Evolutionary conservation across 306 rosid species (phyloP).

Genomic region (Vigna mungo): DNA sequence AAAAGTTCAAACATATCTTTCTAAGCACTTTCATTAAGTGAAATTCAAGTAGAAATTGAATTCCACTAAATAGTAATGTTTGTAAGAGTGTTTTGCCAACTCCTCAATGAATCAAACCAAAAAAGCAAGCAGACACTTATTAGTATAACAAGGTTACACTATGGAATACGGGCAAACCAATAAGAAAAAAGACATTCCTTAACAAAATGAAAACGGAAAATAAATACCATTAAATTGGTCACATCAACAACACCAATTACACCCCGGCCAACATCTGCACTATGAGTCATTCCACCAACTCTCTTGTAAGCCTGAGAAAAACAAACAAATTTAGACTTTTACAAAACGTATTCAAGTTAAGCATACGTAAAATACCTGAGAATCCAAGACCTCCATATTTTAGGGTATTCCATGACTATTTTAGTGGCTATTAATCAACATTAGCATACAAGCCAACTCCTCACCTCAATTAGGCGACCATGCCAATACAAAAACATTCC

Average conservation of each 20-base stretch:
- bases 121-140: neutral
- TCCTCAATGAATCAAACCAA: neutral
- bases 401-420: neutral
- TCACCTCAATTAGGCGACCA: slow-evolving; percentile 72
- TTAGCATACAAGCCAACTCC: slow-evolving; percentile 22
- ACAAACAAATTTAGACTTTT: slow-evolving; percentile 6
- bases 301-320: slow-evolving; percentile 66
- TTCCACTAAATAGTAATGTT: neutral
- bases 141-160: slow-evolving; percentile 16
- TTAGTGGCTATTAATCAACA: neutral
- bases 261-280: slow-evolving; percentile 63
- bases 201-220: slow-evolving; percentile 24
- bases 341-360: neutral
- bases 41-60: neutral
- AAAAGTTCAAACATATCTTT: too few species aligned
- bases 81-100: neutral
- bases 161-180: neutral
- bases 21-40: neutral
- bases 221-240: slow-evolving; percentile 57
- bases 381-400: neutral
- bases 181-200: slow-evolving; percentile 28
- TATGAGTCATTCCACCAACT: slow-evolving; percentile 66
- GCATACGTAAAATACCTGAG: neutral
- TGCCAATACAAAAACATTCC: slow-evolving; percentile 69
- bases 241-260: slow-evolving; percentile 70